A percentile compares a stretch with the other conserved stretches of the same genome.
Conservation (phyloP, 805 yeast genomes). For the Zygotorulaspora florentina region DNA sequence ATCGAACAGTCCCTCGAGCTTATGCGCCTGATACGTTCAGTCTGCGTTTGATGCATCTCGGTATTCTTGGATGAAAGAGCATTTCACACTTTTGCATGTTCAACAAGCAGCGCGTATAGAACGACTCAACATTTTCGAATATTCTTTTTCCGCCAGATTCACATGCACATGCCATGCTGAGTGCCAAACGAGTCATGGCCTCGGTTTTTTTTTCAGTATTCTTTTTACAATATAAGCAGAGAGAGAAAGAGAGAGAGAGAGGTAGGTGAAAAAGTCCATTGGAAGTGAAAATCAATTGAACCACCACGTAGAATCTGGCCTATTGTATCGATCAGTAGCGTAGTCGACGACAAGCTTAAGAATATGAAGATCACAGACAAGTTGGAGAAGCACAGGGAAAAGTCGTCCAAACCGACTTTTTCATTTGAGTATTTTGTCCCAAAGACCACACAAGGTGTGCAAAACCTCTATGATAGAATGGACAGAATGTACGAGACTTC, state of each 20-base stretch:
- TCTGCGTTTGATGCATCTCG: too few relatives aligned
- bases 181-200: not conserved
- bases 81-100: too few relatives aligned
- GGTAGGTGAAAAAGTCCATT: not conserved
- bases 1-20: too few relatives aligned
- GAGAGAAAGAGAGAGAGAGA: not conserved
- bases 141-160: not conserved
- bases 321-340: not conserved
- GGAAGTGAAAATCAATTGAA: not conserved
- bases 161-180: not conserved
- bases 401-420: slow-evolving; percentile 56
- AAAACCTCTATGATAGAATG: slow-evolving; percentile 93
- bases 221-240: not conserved
- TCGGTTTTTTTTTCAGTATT: not conserved
- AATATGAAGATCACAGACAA: slow-evolving; percentile 41
- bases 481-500: slow-evolving; percentile 88
- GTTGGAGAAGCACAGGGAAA: slow-evolving; percentile 33
- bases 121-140: too few relatives aligned
- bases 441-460: slow-evolving; percentile 94
- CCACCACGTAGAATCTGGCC: not conserved
- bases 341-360: not conserved
- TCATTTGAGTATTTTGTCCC: slow-evolving; percentile 98
- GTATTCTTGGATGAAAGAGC: too few relatives aligned
- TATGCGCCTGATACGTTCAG: too few relatives aligned
- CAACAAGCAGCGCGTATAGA: too few relatives aligned